A percentile compares a stretch with the other conserved stretches of the same genome.
phyloP scores from a whole-genome alignment of 495 filamentous ascomycete species.

The Neurospora sp. region DNA sequence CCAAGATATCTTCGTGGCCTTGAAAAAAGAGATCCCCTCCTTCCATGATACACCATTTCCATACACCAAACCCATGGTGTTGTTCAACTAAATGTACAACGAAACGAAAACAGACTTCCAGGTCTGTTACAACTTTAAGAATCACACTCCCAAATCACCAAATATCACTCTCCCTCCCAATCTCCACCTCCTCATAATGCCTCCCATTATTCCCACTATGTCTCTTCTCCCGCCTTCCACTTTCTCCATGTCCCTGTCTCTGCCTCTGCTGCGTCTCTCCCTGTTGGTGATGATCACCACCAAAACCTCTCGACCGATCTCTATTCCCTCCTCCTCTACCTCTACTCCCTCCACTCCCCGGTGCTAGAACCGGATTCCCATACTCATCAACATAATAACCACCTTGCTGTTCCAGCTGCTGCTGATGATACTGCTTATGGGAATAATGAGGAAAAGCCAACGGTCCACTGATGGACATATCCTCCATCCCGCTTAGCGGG shows the following conservation, averaged over 20 bases:
- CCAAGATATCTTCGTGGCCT: not conserved
- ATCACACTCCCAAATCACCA: constrained; percentile 8
- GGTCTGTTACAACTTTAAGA: not conserved
- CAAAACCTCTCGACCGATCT: not conserved
- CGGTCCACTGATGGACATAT: constrained; percentile 15
- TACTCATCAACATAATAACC: not conserved
- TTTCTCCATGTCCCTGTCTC: not conserved
- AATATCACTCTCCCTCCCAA: constrained; percentile 17
- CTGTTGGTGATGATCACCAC: not conserved
- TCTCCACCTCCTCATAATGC: constrained; percentile 18
- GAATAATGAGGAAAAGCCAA: constrained; percentile 13
- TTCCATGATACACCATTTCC: not conserved
- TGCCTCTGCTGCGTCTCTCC: not conserved
- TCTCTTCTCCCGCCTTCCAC: not conserved
- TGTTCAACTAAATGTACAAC: not conserved
- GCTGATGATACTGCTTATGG: not conserved
- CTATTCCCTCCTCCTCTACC: not conserved
- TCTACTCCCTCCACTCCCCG: not conserved
- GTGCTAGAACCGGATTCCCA: not conserved
- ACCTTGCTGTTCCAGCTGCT: not conserved
- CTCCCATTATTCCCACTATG: not conserved
- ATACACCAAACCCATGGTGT: not conserved
- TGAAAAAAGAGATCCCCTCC: not conserved
- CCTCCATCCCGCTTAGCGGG: constrained; percentile 9
- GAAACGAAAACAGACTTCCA: not conserved